Base-by-base conservation (phyloP, 2,329 filamentous ascomycete genomes). In the Pseudopithomyces maydicus region DNA sequence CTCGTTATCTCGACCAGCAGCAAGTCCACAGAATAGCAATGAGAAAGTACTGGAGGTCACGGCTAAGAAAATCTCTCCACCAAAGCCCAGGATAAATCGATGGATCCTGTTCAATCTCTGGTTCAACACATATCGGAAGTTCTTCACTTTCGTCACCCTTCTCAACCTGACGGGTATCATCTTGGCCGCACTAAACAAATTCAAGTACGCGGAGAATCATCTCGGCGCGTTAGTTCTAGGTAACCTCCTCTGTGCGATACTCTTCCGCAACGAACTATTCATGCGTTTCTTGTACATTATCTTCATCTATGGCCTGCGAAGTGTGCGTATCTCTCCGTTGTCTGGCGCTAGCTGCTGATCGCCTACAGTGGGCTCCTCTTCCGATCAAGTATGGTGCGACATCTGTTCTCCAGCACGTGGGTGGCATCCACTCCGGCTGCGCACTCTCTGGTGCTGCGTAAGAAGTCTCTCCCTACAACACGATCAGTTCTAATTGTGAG, bases 81-180 rank as follows among this genome's bases (percentile, higher is more conserved):
- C 42, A 11, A 51, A 51, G 26, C 47, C 42, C 33, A 48, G 20
- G 20, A 61, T 70, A 38, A 68, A 66, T 49, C 63, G 68, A 51
- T 71, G 71, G 71, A 61, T 74, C 29, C 46, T 71, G 6, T 64
- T 71, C 39, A 60, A 68, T 11, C 62, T 74, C 26, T 74, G 72
- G 72, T 74, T 72, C 64, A 74, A 74, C 57, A 72, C 68, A 2
- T 74, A 74, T 54, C 66, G 72, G 23, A 73, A 72, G 48, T 72
- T 74, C 57, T 74, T 74, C 58, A 71, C 65, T 1, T 67, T 74
- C 26, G 67, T 74, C 22, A 65, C 65, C 5, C 45, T 67, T 17
- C 60, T 74, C 26, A 74, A 74, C 54, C 39, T 72, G 33, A 56
- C 62, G 43, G 71, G 69, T 7, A 73, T 74, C 44, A 57, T 72